A percentile compares a stretch with the other conserved stretches of the same genome.
These are phyloP conservation scores for Daedaleopsis sinensis DNA, from an alignment of 768 basidiomycete species.

Conservation along the genomic window DNA sequence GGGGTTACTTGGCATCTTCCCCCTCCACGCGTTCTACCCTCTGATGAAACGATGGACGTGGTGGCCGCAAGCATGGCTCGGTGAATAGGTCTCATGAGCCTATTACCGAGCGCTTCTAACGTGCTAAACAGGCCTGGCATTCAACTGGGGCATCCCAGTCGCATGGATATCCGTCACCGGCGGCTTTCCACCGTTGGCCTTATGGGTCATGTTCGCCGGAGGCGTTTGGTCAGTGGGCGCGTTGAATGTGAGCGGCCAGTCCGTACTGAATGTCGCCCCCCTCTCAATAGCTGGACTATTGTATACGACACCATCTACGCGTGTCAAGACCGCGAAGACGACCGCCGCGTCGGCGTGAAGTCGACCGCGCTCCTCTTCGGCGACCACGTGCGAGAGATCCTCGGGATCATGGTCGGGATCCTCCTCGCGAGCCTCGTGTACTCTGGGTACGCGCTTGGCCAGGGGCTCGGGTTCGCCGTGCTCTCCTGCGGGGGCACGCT, in stretches of 20 bases:
- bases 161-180: slow-evolving; percentile 48
- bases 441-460: slow-evolving; percentile 55
- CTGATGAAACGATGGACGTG: slow-evolving; percentile 58
- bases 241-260: slow-evolving; percentile 20
- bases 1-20: slow-evolving; percentile 23
- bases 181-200: slow-evolving; percentile 27
- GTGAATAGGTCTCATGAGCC: slow-evolving; percentile 20
- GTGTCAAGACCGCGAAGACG: slow-evolving; percentile 78
- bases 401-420: slow-evolving; percentile 57
- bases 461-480: slow-evolving; percentile 49
- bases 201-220: slow-evolving; percentile 23
- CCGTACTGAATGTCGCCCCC: too few species aligned
- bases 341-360: slow-evolving; percentile 70
- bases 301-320: slow-evolving; percentile 74
- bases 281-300: slow-evolving; percentile 42
- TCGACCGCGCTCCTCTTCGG: slow-evolving; percentile 79
- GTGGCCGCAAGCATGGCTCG: slow-evolving; percentile 68
- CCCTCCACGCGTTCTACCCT: slow-evolving; percentile 42
- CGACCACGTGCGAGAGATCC: slow-evolving; percentile 55
- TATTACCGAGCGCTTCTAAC: background rate
- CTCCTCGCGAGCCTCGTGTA: slow-evolving; percentile 46
- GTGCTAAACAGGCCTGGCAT: slow-evolving; percentile 38
- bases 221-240: slow-evolving; percentile 24
- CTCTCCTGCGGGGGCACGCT: slow-evolving; percentile 50
- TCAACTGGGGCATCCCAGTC: slow-evolving; percentile 56